Evolutionary conservation across 2,329 filamentous ascomycete species (phyloP).

Genomic region (Neonectria coccinea): DNA sequence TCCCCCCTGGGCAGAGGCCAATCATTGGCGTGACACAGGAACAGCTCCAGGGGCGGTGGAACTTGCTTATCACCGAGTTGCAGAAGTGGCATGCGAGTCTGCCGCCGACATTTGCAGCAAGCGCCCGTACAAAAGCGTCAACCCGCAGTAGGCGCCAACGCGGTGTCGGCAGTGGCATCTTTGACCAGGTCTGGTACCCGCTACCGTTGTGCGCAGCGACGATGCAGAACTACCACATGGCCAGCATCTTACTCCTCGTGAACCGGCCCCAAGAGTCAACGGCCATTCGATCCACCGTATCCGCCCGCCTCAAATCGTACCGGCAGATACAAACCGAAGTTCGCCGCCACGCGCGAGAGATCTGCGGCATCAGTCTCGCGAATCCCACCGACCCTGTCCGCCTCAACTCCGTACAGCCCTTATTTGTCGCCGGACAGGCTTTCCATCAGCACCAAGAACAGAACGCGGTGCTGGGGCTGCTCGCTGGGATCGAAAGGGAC

Average conservation of each 20-base stretch:
- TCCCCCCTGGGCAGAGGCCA: slow-evolving; percentile 34
- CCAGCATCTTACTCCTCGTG: slow-evolving; percentile 69
- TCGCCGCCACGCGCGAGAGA: slow-evolving; percentile 33
- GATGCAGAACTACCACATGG: slow-evolving; percentile 75
- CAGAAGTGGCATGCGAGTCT: slow-evolving; percentile 37
- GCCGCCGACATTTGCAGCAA: slow-evolving; percentile 30
- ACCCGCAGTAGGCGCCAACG: neutral
- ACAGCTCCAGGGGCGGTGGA: slow-evolving; percentile 35
- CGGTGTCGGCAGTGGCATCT: slow-evolving; percentile 36
- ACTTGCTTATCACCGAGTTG: slow-evolving; percentile 29
- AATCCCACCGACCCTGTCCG: slow-evolving; percentile 35
- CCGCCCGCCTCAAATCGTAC: slow-evolving; percentile 37
- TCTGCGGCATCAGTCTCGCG: slow-evolving; percentile 39
- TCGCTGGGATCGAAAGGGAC: slow-evolving; percentile 71
- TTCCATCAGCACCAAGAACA: slow-evolving; percentile 64
- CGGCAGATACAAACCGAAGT: slow-evolving; percentile 33
- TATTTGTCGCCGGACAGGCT: slow-evolving; percentile 41
- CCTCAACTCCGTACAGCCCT: slow-evolving; percentile 37
- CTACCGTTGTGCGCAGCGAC: slow-evolving; percentile 73
- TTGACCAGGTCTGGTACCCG: slow-evolving; percentile 71
- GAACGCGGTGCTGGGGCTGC: slow-evolving; percentile 63
- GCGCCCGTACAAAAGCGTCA: slow-evolving; percentile 27
- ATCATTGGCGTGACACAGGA: slow-evolving; percentile 39
- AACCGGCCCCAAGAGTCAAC: slow-evolving; percentile 54
- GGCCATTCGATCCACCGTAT: slow-evolving; percentile 40